Conservation (phyloP, 176 grass and related monocot genomes). For the Guadua angustifolia region DNA sequence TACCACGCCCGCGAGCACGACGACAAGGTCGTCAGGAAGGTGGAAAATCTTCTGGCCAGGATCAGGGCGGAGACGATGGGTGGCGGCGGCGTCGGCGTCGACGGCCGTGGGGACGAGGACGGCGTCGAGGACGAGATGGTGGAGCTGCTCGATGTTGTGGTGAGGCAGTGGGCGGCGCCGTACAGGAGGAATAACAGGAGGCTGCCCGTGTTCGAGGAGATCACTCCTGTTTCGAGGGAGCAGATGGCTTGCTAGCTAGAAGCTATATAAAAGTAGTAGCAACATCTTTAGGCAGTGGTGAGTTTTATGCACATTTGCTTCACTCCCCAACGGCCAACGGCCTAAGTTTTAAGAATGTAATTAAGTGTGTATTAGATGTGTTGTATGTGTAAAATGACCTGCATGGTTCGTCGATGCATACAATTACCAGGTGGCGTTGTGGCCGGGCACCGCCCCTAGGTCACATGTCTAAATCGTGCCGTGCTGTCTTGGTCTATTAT, state of each 20-base stretch:
- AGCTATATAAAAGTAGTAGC: neutral
- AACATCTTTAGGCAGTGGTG: neutral
- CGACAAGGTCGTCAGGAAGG: slow-evolving; percentile 60
- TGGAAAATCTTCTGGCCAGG: slow-evolving; percentile 55
- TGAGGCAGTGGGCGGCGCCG: slow-evolving; percentile 58
- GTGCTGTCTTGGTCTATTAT: no score
- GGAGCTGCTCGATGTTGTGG: slow-evolving; percentile 60
- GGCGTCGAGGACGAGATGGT: slow-evolving; percentile 48
- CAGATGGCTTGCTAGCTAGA: slow-evolving; percentile 66
- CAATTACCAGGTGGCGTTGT: neutral
- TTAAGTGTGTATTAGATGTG: neutral
- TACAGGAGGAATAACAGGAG: slow-evolving; percentile 53
- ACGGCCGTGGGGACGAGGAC: neutral
- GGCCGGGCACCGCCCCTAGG: no score
- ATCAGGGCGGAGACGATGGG: slow-evolving; percentile 36
- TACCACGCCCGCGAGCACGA: slow-evolving; percentile 34
- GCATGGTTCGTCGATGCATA: neutral
- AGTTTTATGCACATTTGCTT: neutral
- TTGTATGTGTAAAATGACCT: neutral
- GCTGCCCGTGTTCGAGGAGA: slow-evolving; percentile 86
- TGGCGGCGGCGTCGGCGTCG: neutral
- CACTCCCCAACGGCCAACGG: no score
- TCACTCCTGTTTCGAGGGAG: slow-evolving; percentile 51
- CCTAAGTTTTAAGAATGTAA: neutral
- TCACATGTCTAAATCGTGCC: no score